Conservation (phyloP, 2,329 filamentous ascomycete species). For the Fusarium chuoi region DNA sequence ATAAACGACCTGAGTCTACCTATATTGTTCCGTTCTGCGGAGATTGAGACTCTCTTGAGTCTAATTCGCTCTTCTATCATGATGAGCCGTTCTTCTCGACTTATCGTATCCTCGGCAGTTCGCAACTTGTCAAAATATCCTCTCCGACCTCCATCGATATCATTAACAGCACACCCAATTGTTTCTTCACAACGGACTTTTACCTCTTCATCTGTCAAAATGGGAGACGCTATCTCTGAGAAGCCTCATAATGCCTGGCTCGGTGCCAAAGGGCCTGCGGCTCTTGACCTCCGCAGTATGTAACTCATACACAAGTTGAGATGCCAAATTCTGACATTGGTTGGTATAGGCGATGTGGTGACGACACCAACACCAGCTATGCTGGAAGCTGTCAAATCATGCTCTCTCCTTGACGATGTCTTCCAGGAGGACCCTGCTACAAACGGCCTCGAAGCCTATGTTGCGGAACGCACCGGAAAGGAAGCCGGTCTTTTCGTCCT, state of each 20-base stretch:
- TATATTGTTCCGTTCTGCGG: slow-evolving; percentile 15
- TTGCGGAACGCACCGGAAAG: slow-evolving; percentile 79
- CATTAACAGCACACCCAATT: neutral
- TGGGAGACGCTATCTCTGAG: slow-evolving; percentile 29
- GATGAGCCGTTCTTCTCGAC: slow-evolving; percentile 17
- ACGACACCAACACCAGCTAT: slow-evolving; percentile 84
- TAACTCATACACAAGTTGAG: neutral
- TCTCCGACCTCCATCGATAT: neutral
- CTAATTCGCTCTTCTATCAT: slow-evolving; percentile 7
- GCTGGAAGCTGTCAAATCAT: slow-evolving; percentile 80
- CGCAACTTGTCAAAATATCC: neutral
- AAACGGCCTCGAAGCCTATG: slow-evolving; percentile 76
- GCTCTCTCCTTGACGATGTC: slow-evolving; percentile 85
- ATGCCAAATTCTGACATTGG: slow-evolving; percentile 30
- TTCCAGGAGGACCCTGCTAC: slow-evolving; percentile 84
- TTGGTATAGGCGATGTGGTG: slow-evolving; percentile 57
- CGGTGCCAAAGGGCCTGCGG: slow-evolving; percentile 51
- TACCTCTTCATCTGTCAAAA: slow-evolving; percentile 14
- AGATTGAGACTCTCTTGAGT: neutral
- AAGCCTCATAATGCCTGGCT: slow-evolving; percentile 49
- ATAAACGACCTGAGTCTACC: neutral
- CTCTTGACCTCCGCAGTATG: slow-evolving; percentile 55
- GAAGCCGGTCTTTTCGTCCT: slow-evolving; percentile 83
- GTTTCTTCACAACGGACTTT: slow-evolving; percentile 13
- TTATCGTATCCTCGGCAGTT: slow-evolving; percentile 2